Evolutionary conservation across 2,329 filamentous ascomycete species (phyloP), one percentile per base, ranked within the genome.

Genomic region (Fusarium sp.): DNA sequence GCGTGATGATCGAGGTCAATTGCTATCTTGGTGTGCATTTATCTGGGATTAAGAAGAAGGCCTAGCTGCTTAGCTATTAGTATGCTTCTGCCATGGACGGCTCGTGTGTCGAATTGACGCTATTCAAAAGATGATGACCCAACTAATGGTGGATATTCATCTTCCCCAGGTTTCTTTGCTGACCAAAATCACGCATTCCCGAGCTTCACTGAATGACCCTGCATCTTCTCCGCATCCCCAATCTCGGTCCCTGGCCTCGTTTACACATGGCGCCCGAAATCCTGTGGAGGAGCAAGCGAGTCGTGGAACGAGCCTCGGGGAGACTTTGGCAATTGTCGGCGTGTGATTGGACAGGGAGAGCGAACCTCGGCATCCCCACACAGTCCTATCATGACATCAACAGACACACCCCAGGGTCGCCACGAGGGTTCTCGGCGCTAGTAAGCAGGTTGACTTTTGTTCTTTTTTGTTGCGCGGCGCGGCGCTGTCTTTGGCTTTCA

Each of bases 351-450:
- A 35, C 54, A 47, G 37, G 11, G 32, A 37, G 20, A 4, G 43
- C 35, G 68, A 70, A 54, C 72, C 76, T 78, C 76, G 76, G 76
- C 76, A 77, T 71, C 74, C 47, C 73, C 76, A 78, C 68, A 74
- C 25, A 10, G 54, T 45, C 54, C 32, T 52, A 37, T 68, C 71
- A 78, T 78, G 76, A 78, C 76, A 77, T 78, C 72, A 77, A 73
- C 30, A 47, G 38, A 20, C 27, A 52, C 45, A 52, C 25, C 27
- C 47, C 27, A 52, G 47, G 47, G 25, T 47, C 45, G 60, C 57
- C 63, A 54, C 56, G 62, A 70, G 65, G 33, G 33, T 38, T 59
- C 56, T 58, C 33, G 33, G 56, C 69, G 54, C 64, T 72, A 71
- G 61, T 62, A 27, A 30, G 47, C 47, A 52, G 17, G 25, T 45